Percentiles rank a stretch among this genome's conserved stretches.
Evolutionary conservation across 768 basidiomycete species (phyloP).

Genomic region (Amanita subjunquillea): DNA sequence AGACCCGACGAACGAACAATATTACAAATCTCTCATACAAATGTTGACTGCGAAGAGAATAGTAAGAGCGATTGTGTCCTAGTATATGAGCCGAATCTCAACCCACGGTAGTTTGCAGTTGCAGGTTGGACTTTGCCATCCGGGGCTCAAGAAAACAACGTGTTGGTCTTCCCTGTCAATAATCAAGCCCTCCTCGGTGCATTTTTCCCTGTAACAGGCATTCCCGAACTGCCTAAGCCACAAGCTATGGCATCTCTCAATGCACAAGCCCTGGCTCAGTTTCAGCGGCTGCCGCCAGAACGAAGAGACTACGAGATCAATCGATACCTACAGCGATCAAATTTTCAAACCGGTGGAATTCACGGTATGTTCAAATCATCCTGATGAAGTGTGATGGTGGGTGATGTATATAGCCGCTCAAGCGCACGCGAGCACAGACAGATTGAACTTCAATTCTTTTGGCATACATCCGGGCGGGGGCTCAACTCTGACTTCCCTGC

Average conservation of each 20-base stretch:
- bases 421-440: not conserved
- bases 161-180: slow-evolving; percentile 34
- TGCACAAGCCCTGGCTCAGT: slow-evolving; percentile 11
- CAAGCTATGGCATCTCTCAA: slow-evolving; percentile 3
- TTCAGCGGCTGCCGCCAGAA: slow-evolving; percentile 16
- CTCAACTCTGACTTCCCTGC: not conserved
- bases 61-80: slow-evolving; percentile 23
- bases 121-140: slow-evolving; percentile 38
- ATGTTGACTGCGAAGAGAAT: slow-evolving; percentile 31
- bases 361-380: not conserved
- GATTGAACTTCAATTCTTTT: not conserved
- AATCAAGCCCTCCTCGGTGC: slow-evolving; percentile 28
- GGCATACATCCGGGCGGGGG: not conserved
- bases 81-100: not conserved
- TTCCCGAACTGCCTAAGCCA: slow-evolving; percentile 38
- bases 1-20: slow-evolving; percentile 27
- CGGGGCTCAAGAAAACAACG: slow-evolving; percentile 31
- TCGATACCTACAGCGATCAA: not conserved
- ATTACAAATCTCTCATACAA: slow-evolving; percentile 29
- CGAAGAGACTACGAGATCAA: slow-evolving; percentile 14
- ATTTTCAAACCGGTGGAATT: not conserved
- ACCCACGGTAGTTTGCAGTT: slow-evolving; percentile 33
- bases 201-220: slow-evolving; percentile 39
- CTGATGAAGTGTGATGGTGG: not conserved
- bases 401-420: not conserved